Conservation (phyloP, 768 basidiomycete genomes). For the Amanita pallidorosea region DNA sequence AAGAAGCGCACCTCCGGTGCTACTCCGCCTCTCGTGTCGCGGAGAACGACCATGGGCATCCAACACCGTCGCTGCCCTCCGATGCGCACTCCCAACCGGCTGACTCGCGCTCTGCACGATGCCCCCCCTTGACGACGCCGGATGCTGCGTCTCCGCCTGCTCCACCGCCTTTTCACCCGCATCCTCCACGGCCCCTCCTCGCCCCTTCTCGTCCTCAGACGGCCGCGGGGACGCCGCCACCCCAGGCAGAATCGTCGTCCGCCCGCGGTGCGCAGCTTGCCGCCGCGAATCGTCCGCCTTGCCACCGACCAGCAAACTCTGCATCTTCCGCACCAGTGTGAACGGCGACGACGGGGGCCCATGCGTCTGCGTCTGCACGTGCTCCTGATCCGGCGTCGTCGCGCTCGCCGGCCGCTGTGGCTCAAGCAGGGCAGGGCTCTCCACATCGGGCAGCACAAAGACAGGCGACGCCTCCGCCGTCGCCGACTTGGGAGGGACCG, state of each 20-base stretch:
- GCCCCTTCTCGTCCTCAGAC: constrained; percentile 20
- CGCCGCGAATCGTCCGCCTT: constrained; percentile 30
- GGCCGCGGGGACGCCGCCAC: constrained; percentile 16
- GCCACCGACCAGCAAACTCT: constrained; percentile 46
- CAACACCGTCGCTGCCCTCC: constrained; percentile 68
- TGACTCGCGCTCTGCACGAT: constrained; percentile 39
- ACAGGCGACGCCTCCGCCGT: constrained; percentile 40
- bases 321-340: constrained; percentile 70
- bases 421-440: constrained; percentile 10
- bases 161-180: constrained; percentile 15
- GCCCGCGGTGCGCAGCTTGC: constrained; percentile 19
- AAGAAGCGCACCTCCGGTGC: constrained; percentile 56
- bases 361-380: constrained; percentile 12
- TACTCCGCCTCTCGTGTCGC: constrained; percentile 68
- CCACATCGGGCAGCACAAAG: constrained; percentile 38
- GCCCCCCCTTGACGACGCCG: constrained; percentile 16
- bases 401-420: constrained; percentile 10
- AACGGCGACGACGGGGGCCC: constrained; percentile 26
- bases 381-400: background rate
- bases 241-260: constrained; percentile 42
- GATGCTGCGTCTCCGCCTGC: constrained; percentile 1
- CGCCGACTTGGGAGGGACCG: constrained; percentile 45
- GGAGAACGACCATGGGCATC: constrained; percentile 55
- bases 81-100: constrained; percentile 48
- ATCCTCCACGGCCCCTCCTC: constrained; percentile 17